Base-by-base conservation (phyloP, 2,329 filamentous ascomycete species). In the Leptographium flavum region DNA sequence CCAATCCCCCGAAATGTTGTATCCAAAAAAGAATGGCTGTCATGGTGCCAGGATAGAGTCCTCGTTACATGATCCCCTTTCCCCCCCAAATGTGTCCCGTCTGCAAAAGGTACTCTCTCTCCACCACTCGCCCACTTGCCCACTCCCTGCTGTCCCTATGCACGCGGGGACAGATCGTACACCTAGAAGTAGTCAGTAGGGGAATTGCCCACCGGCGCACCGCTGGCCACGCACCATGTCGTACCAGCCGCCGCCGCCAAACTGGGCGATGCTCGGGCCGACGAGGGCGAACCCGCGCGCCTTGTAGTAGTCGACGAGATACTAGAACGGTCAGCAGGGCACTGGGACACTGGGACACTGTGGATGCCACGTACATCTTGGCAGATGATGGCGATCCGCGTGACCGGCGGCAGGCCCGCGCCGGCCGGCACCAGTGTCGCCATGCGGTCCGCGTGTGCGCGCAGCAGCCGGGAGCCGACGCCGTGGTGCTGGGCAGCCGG, bases 201-300 rank as follows among this genome's bases (percentile, higher is more conserved):
- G 15, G 39, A n/a, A 14, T 5, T 19, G 5, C 14, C 14, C 14
- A 22, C n/a, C 19, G 33, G 19, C 27, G n/a, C n/a, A n/a, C n/a
- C n/a, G n/a, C n/a, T n/a, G n/a, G n/a, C 31, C 30, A 42, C 49
- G 23, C 60, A 87, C 83, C 84, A 94, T 79, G 58, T 92, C 80
- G 53, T 76, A 71, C 87, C 87, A 94, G 17, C 77, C 80, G 28
- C 86, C 84, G 32, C 86, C 86, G 19, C 80, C 83, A 63, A 87
- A 87, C 47, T 74, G 68, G 42, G 76, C 81, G 48, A 74, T 65
- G 60, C 86, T 92, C 42, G 70, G 65, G 0, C 87, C 86, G 27
- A 70, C 62, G 53, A 81, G 75, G 52, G 67, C 66, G 58, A 92
- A 94, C 0, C 86, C 78, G 53, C 86, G 72, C n/a, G 71, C 71